Conservation (phyloP, 805 yeast genomes). For the Yamadazyma takamatsuzukensis region DNA sequence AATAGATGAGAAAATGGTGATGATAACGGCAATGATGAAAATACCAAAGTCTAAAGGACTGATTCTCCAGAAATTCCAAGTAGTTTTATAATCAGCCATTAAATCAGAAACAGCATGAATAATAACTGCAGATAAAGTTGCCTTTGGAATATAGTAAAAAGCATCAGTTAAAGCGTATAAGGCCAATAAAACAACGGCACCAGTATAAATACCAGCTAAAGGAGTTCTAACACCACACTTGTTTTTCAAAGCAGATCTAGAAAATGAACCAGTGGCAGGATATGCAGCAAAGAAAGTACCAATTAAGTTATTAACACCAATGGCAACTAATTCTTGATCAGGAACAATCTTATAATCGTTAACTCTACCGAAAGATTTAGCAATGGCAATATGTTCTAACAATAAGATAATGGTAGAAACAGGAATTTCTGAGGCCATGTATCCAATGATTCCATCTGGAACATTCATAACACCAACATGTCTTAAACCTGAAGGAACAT, state of each 20-base stretch:
- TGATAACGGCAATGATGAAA: slow-evolving; percentile 66
- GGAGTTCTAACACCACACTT: slow-evolving; percentile 97
- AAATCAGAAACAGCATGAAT: slow-evolving; percentile 92
- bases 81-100: slow-evolving; percentile 63
- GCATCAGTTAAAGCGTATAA: slow-evolving; percentile 79
- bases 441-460: slow-evolving; percentile 55
- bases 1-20: slow-evolving; percentile 74
- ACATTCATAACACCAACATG: slow-evolving; percentile 71
- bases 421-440: slow-evolving; percentile 75
- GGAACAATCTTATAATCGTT: slow-evolving; percentile 90
- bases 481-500: slow-evolving; percentile 77
- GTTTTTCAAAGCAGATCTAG: slow-evolving; percentile 90
- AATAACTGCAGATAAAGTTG: slow-evolving; percentile 80
- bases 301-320: slow-evolving; percentile 84
- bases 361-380: slow-evolving; percentile 89
- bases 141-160: slow-evolving; percentile 87
- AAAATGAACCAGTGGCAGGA: slow-evolving; percentile 94
- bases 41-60: slow-evolving; percentile 73
- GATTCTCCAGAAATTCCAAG: slow-evolving; percentile 67
- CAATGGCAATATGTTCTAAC: slow-evolving; percentile 88
- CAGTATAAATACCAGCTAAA: slow-evolving; percentile 86
- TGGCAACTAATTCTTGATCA: slow-evolving; percentile 90
- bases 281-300: slow-evolving; percentile 93
- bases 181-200: slow-evolving; percentile 83
- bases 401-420: slow-evolving; percentile 79